Evolutionary conservation across 495 filamentous ascomycete genomes (phyloP), one percentile per base, ranked within the genome.

Genomic region (Neurospora sp.): DNA sequence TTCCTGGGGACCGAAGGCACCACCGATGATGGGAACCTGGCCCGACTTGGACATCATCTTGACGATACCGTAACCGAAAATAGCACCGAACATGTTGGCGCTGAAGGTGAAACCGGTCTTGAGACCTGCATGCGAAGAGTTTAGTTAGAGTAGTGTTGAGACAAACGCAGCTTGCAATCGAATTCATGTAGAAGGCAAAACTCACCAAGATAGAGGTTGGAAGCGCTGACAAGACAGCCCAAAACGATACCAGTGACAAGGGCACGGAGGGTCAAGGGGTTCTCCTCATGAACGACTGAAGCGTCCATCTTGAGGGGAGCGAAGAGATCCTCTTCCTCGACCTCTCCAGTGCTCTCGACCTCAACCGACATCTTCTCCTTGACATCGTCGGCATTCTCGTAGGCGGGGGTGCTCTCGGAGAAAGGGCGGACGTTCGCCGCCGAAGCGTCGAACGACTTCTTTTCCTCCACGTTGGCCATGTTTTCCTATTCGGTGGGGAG

Each of bases 101-200:
- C 83, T 79, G 76, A 91, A 90, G 21, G 86, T 91, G 81, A 88
- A 91, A 36, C 90, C 90, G 48, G 89, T 89, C 79, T 91, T 91
- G 36, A 92, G 82, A 79, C 90, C 80, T 82, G 73, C 13, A 34
- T 17, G 15, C n/a, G 34, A 21, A 19, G 10, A 19, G 5, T 34
- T 70, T 39, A 34, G 71, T 86, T 43, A 83, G 79, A 40, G 62
- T 28, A 70, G 19, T 17, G 69, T 24, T 5, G 40, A 37, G 11
- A 66, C 34, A 13, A 45, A 4, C 42, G 42, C 19, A 45, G 42
- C 42, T 45, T n/a, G 42, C 21, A 2, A n/a, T 17, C n/a, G 11
- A 21, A 28, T 3, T 24, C 36, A 70, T 11, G 40, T 42, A 15
- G 70, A 45, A 62, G 48, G 39, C 10, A 9, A 10, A 11, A 80